phyloP scores from a whole-genome alignment of 148 eudicot genomes.

The Limonium bicolor region DNA sequence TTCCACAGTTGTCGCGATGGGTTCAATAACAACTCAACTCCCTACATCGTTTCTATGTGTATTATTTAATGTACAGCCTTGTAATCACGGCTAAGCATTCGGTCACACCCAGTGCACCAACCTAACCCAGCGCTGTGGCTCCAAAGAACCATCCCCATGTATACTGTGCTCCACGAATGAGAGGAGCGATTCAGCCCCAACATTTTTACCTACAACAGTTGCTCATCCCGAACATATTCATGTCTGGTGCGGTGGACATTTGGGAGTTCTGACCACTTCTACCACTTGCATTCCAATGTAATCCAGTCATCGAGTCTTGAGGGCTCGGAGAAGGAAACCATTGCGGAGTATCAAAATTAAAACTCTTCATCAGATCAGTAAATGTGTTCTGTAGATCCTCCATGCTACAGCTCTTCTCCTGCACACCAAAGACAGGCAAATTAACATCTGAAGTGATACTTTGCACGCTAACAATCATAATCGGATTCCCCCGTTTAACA shows the following conservation, averaged over 20 bases:
- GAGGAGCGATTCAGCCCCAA: too few relatives aligned
- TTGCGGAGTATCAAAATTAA: slow-evolving; percentile 27
- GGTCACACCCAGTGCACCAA: too few relatives aligned
- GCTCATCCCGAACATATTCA: slow-evolving; percentile 13
- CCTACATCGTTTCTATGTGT: too few relatives aligned
- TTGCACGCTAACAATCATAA: background rate
- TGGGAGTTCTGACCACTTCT: background rate
- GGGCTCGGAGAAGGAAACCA: slow-evolving; percentile 10
- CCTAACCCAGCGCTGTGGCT: too few relatives aligned
- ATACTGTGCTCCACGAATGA: too few relatives aligned
- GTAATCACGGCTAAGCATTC: too few relatives aligned
- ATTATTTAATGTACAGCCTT: too few relatives aligned
- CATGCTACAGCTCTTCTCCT: slow-evolving; percentile 38
- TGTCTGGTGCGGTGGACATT: slow-evolving; percentile 1
- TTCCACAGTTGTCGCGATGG: too few relatives aligned
- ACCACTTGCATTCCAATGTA: slow-evolving; percentile 1
- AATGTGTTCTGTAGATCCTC: slow-evolving; percentile 74
- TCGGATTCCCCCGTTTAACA: background rate
- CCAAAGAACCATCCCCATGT: too few relatives aligned
- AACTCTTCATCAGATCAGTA: slow-evolving; percentile 45
- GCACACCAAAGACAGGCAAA: background rate
- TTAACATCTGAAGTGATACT: background rate
- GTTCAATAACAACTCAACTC: too few relatives aligned
- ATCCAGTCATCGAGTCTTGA: slow-evolving; percentile 7
- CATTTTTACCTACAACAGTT: slow-evolving; percentile 8